phyloP scores from a whole-genome alignment of 345 rosid species.

The Conringia planisiliqua region DNA sequence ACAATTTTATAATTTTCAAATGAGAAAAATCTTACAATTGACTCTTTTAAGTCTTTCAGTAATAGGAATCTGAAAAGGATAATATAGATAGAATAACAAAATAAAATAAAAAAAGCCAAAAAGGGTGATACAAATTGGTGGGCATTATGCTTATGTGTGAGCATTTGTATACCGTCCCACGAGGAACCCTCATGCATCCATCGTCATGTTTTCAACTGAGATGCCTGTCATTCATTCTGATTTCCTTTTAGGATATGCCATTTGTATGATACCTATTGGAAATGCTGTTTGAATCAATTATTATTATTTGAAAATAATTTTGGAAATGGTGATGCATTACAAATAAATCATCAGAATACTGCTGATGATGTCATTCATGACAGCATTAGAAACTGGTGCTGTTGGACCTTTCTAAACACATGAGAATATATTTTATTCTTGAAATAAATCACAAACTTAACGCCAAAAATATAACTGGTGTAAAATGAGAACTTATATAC shows the following conservation, averaged over 20 bases:
- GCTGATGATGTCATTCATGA: neutral
- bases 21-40: neutral
- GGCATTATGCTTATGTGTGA: slow-evolving; percentile 2
- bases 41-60: neutral
- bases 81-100: neutral
- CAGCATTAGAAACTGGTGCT: neutral
- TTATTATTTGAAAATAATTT: neutral
- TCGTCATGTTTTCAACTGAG: slow-evolving; percentile 5
- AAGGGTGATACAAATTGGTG: slow-evolving; percentile 1
- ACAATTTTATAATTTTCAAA: neutral
- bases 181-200: neutral
- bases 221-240: neutral
- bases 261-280: neutral
- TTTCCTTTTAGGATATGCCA: neutral
- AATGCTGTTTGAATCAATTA: neutral
- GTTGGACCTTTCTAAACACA: neutral
- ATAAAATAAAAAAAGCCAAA: neutral
- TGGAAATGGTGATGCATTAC: neutral
- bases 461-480: neutral
- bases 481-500: neutral
- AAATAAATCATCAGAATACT: neutral
- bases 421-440: neutral
- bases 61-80: neutral
- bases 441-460: neutral
- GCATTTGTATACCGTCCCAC: slow-evolving; percentile 7